phyloP scores from a whole-genome alignment of 257 asterid species.

The Petrea volubilis region DNA sequence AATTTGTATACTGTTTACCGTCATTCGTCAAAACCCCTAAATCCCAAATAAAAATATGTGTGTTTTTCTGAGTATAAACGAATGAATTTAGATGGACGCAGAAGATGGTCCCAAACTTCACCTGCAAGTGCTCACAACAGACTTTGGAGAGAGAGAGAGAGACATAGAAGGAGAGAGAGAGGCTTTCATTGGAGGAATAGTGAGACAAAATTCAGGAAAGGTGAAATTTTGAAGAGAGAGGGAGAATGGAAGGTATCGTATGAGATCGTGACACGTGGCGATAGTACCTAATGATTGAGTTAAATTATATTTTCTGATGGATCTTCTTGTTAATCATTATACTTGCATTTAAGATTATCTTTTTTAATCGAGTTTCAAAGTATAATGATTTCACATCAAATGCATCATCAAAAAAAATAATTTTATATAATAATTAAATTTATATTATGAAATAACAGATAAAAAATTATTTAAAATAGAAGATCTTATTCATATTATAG shows the following conservation, averaged over 20 bases:
- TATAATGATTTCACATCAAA: no score
- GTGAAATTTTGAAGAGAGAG: background rate
- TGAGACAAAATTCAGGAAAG: background rate
- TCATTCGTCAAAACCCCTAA: conserved; percentile 6
- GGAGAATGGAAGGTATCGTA: background rate
- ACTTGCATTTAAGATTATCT: no score
- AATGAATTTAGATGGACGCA: background rate
- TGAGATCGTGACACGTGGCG: conserved; percentile 16
- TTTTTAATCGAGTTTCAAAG: no score
- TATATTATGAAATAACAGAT: no score
- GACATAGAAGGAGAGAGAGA: background rate
- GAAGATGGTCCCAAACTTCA: conserved; percentile 2
- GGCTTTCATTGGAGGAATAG: background rate
- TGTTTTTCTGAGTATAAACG: background rate
- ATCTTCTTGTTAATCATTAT: background rate
- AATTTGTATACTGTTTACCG: background rate
- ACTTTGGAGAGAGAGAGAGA: background rate
- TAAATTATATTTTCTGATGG: background rate
- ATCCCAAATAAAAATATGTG: background rate
- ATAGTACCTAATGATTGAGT: background rate
- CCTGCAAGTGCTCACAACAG: conserved; percentile 21
- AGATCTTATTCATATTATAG: no score
- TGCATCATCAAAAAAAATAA: no score
- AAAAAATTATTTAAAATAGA: no score
- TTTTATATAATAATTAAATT: no score